Evolutionary conservation across 768 basidiomycete genomes (phyloP).

Genomic region (Tulasnella sp.): DNA sequence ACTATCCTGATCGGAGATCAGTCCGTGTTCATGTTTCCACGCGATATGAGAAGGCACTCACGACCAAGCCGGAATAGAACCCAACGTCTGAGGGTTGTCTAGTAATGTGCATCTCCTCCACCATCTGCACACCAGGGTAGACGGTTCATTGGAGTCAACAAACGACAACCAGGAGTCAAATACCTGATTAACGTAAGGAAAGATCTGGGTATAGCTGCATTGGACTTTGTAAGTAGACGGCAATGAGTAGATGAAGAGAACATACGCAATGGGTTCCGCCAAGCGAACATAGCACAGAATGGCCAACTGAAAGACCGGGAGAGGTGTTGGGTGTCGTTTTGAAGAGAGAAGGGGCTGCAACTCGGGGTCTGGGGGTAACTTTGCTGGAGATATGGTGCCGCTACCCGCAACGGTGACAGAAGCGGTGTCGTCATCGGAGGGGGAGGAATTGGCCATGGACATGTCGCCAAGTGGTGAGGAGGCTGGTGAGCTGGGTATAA

Average conservation of each 20-base stretch:
- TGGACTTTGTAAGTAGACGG: background rate
- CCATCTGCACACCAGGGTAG: slow-evolving; percentile 4
- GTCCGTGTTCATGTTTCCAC: background rate
- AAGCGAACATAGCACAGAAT: slow-evolving; percentile 17
- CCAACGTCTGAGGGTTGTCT: slow-evolving; percentile 14
- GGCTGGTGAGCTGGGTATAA: too few species aligned
- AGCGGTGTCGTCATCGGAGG: background rate
- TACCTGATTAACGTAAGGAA: slow-evolving; percentile 20
- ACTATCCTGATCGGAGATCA: slow-evolving; percentile 1
- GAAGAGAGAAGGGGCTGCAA: background rate
- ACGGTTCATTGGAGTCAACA: background rate
- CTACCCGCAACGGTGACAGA: background rate
- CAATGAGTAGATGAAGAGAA: background rate
- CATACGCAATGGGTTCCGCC: slow-evolving; percentile 19
- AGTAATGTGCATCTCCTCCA: slow-evolving; percentile 13
- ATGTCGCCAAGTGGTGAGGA: too few species aligned
- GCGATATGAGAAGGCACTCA: background rate
- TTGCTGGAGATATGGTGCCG: background rate
- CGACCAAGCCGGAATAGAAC: slow-evolving; percentile 17
- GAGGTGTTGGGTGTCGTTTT: slow-evolving; percentile 16
- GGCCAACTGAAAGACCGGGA: slow-evolving; percentile 17
- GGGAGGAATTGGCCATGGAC: too few species aligned
- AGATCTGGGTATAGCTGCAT: slow-evolving; percentile 13
- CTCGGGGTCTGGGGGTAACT: background rate
- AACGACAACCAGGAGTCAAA: background rate